Base-by-base conservation (phyloP, 2,329 filamentous ascomycete genomes). In the Nothophoma quercina region DNA sequence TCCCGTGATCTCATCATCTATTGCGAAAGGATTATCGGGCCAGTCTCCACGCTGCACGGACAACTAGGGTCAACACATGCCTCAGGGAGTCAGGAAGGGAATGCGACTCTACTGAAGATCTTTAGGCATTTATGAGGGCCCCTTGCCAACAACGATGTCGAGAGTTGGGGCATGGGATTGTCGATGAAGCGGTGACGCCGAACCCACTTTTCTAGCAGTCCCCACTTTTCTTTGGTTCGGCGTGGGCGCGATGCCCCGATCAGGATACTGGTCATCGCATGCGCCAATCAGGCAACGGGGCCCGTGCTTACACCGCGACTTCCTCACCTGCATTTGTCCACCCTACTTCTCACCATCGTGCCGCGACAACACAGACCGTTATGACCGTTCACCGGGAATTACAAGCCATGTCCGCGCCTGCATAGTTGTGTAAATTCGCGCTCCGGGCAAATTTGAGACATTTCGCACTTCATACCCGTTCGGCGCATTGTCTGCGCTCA, bases 271-370 rank as follows among this genome's bases (percentile, higher is more conserved):
- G n/a, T n/a, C n/a, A n/a, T n/a, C n/a, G n/a, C n/a, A n/a, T n/a
- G n/a, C n/a, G n/a, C n/a, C n/a, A n/a, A n/a, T n/a, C n/a, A n/a
- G n/a, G n/a, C n/a, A n/a, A n/a, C n/a, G n/a, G n/a, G n/a, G n/a
- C n/a, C n/a, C n/a, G n/a, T n/a, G n/a, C n/a, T n/a, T n/a, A 42
- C 26, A 52, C 41, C 49, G 42, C 49, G 32, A 46, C 49, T 40
- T 46, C 34, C 33, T 43, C 26, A 44, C 39, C 26, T 9, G 41
- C 41, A 25, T 44, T 34, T 30, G 29, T 49, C 38, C 43, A 43
- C 36, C 42, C 43, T 48, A 39, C 28, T 44, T 21, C 42, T 52
- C 49, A 45, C 13, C 35, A 30, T 36, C 13, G 18, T 34, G 29
- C 45, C 35, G 44, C 29, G 25, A 45, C 33, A 28, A 41, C 29